Evolutionary conservation across 371 early-diverging fungal genomes (phyloP), one percentile per base, ranked within the genome.

Genomic region (Capniomyces stellatus): DNA sequence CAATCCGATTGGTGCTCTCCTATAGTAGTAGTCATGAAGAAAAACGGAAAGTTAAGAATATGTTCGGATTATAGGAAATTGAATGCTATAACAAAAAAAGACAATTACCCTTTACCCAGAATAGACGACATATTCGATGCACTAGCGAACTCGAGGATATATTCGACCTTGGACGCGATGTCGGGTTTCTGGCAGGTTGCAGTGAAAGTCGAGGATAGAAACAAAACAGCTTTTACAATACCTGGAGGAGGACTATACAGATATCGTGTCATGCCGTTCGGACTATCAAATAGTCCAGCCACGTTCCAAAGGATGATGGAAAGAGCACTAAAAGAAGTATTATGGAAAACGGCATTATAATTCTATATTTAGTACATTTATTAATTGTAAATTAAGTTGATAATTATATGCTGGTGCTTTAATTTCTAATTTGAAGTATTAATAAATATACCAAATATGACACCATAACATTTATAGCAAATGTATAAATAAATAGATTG

Each of bases 21-120:
- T 10, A 63, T 76, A 1, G 49, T 77, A 2, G 77, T 79, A 60
- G 78, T 75, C 0, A 53, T 59, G 6, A 75, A 79, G 58, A 75
- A 77, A 31, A 69, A 73, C 30, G 77, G 79, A 3, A n/a, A 54
- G 1, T 12, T 75, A 25, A 62, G 71, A 0, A 54, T 75, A 43
- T 73, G 68, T 21, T 29, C 56, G 15, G 63, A 78, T 39, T 82
- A 73, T 46, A 59, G 74, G 1, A 63, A 52, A 0, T 58, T 80
- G 1, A 79, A 79, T 58, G 46, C 57, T 23, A 28, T 67, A 1
- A 72, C 75, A 0, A 52, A 67, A 15, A 57, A 58, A 51, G 63
- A 73, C 35, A 49, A 46, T 0, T 61, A 55, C 25, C 69, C 66
- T 1, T 10, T 71, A 12, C 74, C 72, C 0, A 4, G 42, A 3